Evolutionary conservation across 305 asterid genomes (phyloP).

Genomic region (Fraxinus dipetala): DNA sequence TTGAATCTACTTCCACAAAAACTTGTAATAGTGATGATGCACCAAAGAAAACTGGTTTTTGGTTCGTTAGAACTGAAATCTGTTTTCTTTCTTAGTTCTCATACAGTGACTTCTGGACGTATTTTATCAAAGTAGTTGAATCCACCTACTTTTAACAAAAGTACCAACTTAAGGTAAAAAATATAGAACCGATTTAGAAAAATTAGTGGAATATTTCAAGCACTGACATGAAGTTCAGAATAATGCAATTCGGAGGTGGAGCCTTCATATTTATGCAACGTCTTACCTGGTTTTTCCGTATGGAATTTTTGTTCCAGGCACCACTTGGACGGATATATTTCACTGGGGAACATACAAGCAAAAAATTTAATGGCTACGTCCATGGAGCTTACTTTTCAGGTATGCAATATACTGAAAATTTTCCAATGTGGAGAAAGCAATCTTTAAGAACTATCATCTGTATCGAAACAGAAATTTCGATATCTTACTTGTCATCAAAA

Average conservation of each 20-base stretch:
- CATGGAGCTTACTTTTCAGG: slow-evolving; percentile 55
- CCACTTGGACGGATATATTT: slow-evolving; percentile 42
- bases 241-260: neutral
- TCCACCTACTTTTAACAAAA: neutral
- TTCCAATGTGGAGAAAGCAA: neutral
- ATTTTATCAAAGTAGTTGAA: neutral
- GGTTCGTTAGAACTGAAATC: neutral
- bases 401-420: neutral
- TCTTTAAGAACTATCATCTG: neutral
- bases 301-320: slow-evolving; percentile 28
- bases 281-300: neutral
- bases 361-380: slow-evolving; percentile 45
- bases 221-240: neutral
- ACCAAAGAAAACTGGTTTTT: neutral
- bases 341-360: slow-evolving; percentile 49
- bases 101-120: neutral
- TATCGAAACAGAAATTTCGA: neutral
- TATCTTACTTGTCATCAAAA: neutral
- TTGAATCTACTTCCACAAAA: slow-evolving; percentile 1
- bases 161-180: neutral
- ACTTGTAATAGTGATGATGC: neutral
- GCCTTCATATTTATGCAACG: neutral
- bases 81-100: neutral
- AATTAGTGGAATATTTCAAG: neutral
- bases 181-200: neutral